These are phyloP conservation scores for Scutellaria baicalensis DNA, from an alignment of 257 asterid species.

Conservation along the genomic window DNA sequence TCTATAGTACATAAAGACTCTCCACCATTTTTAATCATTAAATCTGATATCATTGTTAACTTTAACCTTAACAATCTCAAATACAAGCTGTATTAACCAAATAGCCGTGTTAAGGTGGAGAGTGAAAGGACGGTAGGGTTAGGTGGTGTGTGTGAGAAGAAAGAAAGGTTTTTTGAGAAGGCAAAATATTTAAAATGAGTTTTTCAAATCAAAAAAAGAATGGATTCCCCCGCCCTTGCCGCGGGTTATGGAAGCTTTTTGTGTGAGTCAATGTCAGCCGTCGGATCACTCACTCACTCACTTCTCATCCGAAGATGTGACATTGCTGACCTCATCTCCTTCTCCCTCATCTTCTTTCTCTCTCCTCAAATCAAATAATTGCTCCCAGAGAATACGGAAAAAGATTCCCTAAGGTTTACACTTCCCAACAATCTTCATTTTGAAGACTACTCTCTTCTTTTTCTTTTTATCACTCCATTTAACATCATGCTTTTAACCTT, in stretches of 20 bases:
- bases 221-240: constrained; percentile 54
- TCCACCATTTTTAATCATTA: no score
- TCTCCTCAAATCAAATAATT: constrained; percentile 24
- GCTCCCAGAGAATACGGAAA: no score
- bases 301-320: constrained; percentile 28
- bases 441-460: no score
- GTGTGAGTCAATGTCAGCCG: constrained; percentile 28
- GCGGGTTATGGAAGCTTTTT: constrained; percentile 36
- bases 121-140: constrained; percentile 25
- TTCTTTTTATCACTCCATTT: no score
- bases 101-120: neutral
- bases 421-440: no score
- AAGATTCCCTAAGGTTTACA: no score
- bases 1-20: no score
- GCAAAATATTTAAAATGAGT: neutral
- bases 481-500: no score
- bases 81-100: no score
- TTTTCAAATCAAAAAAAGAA: neutral
- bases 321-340: constrained; percentile 23
- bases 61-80: no score
- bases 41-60: no score
- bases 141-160: constrained; percentile 20
- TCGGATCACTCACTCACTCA: constrained; percentile 37
- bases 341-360: neutral
- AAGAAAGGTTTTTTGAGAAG: neutral